Base-by-base conservation (phyloP, 2,329 filamentous ascomycete genomes). In the Calonectria montana region DNA sequence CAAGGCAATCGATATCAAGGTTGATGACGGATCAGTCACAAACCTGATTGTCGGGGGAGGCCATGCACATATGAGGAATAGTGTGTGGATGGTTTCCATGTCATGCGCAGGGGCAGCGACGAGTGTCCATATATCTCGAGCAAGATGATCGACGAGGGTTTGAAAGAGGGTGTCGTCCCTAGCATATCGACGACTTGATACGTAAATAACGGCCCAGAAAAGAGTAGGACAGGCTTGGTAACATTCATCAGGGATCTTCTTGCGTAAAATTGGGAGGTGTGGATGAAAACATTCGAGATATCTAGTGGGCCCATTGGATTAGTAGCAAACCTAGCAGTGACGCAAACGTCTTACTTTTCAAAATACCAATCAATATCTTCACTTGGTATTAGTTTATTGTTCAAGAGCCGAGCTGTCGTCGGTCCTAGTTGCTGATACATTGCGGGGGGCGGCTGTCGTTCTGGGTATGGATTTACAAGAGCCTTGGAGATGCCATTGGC, bases 351-450 rank as follows among this genome's bases (percentile, higher is more conserved):
- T 68, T 73, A 88, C 85, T 86, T 88, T 70, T 87, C 84, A 78
- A 90, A 90, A 74, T 90, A 90, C 76, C 85, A 88, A 67, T 89
- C 86, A 65, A 90, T 86, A 50, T 90, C 88, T 48, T 88, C 86
- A 0, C 87, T 86, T 0, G 88, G 84, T 59, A 90, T 85, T 1
- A 87, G 83, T 10, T 85, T 84, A 4, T 85, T 86, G 2, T 84
- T 86, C 13, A 90, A 76, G 5, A 86, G 83, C 59, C 88, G 83
- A 1, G 88, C 80, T 63, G 86, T 77, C 12, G 80, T 80, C 43
- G 81, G 78, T 4, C 79, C 79, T 18, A 75, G 68, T 64, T 80
- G 80, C 39, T 75, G 65, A 25, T 74, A 70, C 9, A 25, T 35
- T 13, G 69, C 31, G 8, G 67, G 65, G 1, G 48, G 43, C 47